Percentiles rank a stretch among this genome's conserved stretches.
phyloP scores from a whole-genome alignment of 768 basidiomycete genomes.

The Hortiboletus campestris region DNA sequence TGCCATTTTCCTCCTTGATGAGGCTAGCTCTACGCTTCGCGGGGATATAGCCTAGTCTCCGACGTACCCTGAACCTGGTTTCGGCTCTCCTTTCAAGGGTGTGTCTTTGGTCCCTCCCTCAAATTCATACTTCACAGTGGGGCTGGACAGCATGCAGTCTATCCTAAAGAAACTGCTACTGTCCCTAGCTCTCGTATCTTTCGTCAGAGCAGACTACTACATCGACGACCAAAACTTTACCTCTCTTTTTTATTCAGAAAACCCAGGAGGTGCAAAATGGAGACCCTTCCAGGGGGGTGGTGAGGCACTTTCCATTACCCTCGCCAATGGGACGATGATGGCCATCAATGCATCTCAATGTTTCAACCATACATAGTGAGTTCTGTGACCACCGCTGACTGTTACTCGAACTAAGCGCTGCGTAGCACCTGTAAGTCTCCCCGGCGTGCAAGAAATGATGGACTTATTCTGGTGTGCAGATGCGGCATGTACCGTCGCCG shows the following conservation, averaged over 20 bases:
- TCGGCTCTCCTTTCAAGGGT: background rate
- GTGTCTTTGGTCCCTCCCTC: background rate
- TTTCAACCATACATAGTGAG: constrained; percentile 17
- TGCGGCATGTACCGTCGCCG: constrained; percentile 8
- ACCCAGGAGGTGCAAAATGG: constrained; percentile 12
- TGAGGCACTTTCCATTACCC: constrained; percentile 9
- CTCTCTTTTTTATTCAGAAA: constrained; percentile 10
- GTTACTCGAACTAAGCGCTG: background rate
- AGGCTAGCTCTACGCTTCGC: too few species aligned
- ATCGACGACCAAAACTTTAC: constrained; percentile 20
- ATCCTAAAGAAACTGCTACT: background rate
- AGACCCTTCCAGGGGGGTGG: constrained; percentile 5
- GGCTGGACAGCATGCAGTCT: constrained; percentile 2
- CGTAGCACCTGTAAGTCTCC: constrained; percentile 8
- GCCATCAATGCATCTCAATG: constrained; percentile 14
- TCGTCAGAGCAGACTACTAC: constrained; percentile 10
- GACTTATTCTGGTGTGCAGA: background rate
- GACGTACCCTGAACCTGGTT: background rate
- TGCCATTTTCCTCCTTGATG: background rate
- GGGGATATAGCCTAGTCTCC: background rate
- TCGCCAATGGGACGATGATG: constrained; percentile 11
- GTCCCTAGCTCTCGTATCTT: background rate
- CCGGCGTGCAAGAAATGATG: background rate
- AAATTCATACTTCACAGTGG: background rate
- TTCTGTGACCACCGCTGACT: background rate